Percentiles rank a stretch among this genome's conserved stretches.
Evolutionary conservation across 2,329 filamentous ascomycete species (phyloP).

Genomic region (Biscogniauxia mediterranea): DNA sequence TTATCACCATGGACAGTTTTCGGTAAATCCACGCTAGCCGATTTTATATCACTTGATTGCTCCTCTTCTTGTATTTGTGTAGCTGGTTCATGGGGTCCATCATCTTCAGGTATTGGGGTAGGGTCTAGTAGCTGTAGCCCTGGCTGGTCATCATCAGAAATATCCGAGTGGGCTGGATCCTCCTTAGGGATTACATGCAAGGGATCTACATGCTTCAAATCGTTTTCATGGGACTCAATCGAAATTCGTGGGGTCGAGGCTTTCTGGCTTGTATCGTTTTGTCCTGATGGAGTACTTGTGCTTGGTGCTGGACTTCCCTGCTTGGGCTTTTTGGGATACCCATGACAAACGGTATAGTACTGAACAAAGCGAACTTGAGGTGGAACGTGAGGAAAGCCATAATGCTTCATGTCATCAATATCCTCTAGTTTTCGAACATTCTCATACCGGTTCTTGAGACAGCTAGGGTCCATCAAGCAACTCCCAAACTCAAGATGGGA

Average conservation of each 20-base stretch:
- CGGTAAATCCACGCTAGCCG: neutral
- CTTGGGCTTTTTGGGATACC: conserved; percentile 57
- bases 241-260: conserved; percentile 42
- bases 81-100: conserved; percentile 3
- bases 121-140: conserved; percentile 27
- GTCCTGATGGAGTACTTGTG: conserved; percentile 15
- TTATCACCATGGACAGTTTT: neutral
- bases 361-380: conserved; percentile 76
- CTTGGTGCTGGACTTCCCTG: conserved; percentile 12
- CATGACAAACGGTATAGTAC: conserved; percentile 86
- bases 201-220: conserved; percentile 20
- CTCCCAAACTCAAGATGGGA: conserved; percentile 83
- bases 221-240: conserved; percentile 43
- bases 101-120: conserved; percentile 26
- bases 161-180: conserved; percentile 3
- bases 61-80: neutral
- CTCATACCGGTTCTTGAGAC: conserved; percentile 68
- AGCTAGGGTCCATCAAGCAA: conserved; percentile 73
- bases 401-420: conserved; percentile 51
- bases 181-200: conserved; percentile 12
- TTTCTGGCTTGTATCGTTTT: conserved; percentile 8
- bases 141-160: conserved; percentile 17
- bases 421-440: conserved; percentile 71
- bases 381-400: conserved; percentile 35
- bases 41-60: neutral